Evolutionary conservation across 1,284 basidiomycete species (phyloP).

Genomic region (Cutaneotrichosporon sp.): DNA sequence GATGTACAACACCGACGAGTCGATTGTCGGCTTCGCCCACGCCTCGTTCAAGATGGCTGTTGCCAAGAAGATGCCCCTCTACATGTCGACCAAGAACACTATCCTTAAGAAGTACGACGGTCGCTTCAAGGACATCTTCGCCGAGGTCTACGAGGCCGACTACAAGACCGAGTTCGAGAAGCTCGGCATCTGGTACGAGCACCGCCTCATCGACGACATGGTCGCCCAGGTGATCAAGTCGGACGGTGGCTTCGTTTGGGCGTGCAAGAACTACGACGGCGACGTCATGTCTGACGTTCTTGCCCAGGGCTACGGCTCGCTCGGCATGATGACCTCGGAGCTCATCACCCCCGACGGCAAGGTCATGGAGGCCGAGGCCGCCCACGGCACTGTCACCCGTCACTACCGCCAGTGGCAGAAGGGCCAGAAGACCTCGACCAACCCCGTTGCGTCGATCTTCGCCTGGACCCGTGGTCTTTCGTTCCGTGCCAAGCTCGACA

Average conservation of each 20-base stretch:
- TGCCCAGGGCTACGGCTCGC: conserved; percentile 81
- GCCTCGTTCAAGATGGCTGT: conserved; percentile 99
- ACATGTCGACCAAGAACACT: conserved; percentile 98
- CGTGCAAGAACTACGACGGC: conserved; percentile 95
- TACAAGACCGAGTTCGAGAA: conserved; percentile 83
- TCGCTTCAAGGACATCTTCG: conserved; percentile 98
- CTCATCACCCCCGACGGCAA: conserved; percentile 93
- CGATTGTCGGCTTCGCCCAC: conserved; percentile 92
- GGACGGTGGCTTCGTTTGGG: conserved; percentile 95
- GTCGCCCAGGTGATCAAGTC: conserved; percentile 97
- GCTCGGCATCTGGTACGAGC: conserved; percentile 91
- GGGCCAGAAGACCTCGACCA: conserved; percentile 92
- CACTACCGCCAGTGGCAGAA: conserved; percentile 98
- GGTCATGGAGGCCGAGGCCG: conserved; percentile 88
- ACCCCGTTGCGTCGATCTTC: conserved; percentile 97
- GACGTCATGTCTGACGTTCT: conserved; percentile 83
- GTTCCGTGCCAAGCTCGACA: conserved; percentile 90
- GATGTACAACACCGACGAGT: conserved; percentile 96
- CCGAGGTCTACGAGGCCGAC: conserved; percentile 81
- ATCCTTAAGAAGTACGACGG: conserved; percentile 96
- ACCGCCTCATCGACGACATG: conserved; percentile 87
- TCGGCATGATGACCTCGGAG: conserved; percentile 98
- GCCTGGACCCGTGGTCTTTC: conserved; percentile 96
- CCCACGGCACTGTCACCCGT: conserved; percentile 83
- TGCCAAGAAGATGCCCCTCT: conserved; percentile 86